phyloP scores from a whole-genome alignment of 257 asterid species.

The Plantago ovata region DNA sequence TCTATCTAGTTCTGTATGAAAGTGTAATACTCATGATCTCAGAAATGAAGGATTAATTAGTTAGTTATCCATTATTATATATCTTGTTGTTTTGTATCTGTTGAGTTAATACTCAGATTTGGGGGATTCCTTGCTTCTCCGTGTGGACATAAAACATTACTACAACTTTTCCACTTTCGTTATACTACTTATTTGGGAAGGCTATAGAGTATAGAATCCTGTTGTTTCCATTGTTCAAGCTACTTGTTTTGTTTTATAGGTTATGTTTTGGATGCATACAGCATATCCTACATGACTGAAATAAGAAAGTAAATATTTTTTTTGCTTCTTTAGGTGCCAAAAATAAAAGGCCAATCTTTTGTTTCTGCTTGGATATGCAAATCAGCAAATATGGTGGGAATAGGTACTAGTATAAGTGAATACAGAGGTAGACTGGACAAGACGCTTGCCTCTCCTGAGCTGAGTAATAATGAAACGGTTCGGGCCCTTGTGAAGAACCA shows the following conservation, averaged over 20 bases:
- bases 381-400: conserved; percentile 44
- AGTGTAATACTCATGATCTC: no score
- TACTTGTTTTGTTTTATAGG: neutral
- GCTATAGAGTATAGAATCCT: neutral
- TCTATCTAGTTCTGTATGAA: no score
- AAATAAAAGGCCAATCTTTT: conserved; percentile 2
- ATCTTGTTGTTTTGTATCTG: no score
- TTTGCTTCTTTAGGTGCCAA: conserved; percentile 19
- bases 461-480: conserved; percentile 42
- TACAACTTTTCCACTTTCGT: neutral
- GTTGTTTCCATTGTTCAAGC: conserved; percentile 11
- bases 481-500: conserved; percentile 57
- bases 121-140: no score
- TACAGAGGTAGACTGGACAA: conserved; percentile 58
- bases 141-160: neutral
- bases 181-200: no score
- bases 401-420: conserved; percentile 40
- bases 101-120: no score
- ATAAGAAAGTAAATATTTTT: no score
- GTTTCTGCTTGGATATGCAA: conserved; percentile 28
- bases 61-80: no score
- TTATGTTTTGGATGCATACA: neutral
- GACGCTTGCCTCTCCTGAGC: conserved; percentile 48
- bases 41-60: no score
- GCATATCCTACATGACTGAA: neutral